These are phyloP conservation scores for Termitomyces sp. DNA, from an alignment of 768 basidiomycete species.

Conservation along the genomic window DNA sequence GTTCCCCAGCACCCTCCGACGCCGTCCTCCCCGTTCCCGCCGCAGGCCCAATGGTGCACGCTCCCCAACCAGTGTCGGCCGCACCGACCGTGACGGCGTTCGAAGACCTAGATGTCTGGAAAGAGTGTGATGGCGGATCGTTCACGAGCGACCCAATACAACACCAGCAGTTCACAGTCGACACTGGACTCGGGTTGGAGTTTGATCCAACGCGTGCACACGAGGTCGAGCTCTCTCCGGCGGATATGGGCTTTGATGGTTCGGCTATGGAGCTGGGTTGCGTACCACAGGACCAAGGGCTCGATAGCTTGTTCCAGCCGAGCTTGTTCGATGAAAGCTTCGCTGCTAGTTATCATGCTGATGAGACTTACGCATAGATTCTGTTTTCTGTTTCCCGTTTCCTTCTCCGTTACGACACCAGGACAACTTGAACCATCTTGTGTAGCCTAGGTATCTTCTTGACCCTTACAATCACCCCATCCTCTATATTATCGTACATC, in stretches of 20 bases:
- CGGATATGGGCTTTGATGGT: neutral
- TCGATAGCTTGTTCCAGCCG: conserved; percentile 7
- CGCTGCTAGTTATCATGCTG: neutral
- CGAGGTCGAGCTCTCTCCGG: conserved; percentile 1
- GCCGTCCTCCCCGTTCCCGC: neutral
- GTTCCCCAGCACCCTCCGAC: conserved; percentile 30
- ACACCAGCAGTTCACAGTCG: neutral
- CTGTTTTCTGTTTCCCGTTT: neutral
- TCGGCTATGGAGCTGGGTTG: neutral
- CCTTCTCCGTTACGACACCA: neutral
- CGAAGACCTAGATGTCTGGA: conserved; percentile 7
- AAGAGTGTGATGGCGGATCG: neutral
- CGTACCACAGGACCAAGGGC: neutral
- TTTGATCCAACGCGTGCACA: neutral
- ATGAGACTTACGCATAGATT: neutral
- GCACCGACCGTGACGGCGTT: conserved; percentile 9
- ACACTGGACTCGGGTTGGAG: neutral
- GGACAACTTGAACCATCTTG: neutral
- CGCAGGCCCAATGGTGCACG: conserved; percentile 15
- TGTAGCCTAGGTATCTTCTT: neutral
- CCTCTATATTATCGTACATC: neutral
- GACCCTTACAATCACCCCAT: neutral
- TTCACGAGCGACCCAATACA: neutral
- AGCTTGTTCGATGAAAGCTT: conserved; percentile 5
- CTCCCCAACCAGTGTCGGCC: conserved; percentile 18